A percentile compares a stretch with the other conserved stretches of the same genome.
These are phyloP conservation scores for Sordariomycetes sp. DNA, from an alignment of 2,329 filamentous ascomycete genomes.

Conservation along the genomic window DNA sequence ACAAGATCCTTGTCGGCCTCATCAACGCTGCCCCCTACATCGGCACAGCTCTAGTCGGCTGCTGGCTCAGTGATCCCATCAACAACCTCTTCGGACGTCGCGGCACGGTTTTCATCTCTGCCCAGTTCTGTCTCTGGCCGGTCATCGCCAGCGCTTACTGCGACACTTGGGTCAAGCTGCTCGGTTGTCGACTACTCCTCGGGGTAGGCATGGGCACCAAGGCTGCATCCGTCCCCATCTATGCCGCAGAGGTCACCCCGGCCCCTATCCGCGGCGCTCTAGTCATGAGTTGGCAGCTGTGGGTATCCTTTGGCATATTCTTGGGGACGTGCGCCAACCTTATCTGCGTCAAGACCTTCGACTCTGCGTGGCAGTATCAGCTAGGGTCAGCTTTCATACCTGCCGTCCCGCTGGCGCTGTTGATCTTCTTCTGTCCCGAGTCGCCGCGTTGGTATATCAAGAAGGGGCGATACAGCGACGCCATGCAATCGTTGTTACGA, in stretches of 20 bases:
- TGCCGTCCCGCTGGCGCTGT: constrained; percentile 47
- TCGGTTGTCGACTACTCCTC: constrained; percentile 61
- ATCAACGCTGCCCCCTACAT: constrained; percentile 52
- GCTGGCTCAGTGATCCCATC: constrained; percentile 59
- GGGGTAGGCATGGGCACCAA: constrained; percentile 76
- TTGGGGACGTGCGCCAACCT: constrained; percentile 35
- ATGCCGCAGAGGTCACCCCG: constrained; percentile 65
- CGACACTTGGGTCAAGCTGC: constrained; percentile 62
- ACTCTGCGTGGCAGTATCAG: constrained; percentile 2
- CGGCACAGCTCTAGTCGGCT: constrained; percentile 40
- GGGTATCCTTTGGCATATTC: constrained; percentile 54
- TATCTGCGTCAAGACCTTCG: constrained; percentile 17
- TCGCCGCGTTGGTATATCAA: constrained; percentile 60
- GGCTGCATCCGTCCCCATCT: constrained; percentile 64
- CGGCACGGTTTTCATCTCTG: constrained; percentile 60
- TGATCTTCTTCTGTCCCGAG: constrained; percentile 53
- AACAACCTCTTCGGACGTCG: constrained; percentile 33
- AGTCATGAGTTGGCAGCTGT: constrained; percentile 75
- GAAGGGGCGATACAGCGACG: constrained; percentile 43
- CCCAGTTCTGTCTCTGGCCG: constrained; percentile 61
- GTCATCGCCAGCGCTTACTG: constrained; percentile 62
- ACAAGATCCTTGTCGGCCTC: constrained; percentile 50
- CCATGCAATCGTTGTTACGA: constrained; percentile 44
- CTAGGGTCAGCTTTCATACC: constrained; percentile 47
- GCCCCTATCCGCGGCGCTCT: constrained; percentile 63